Evolutionary conservation across 73 alveolate genomes (phyloP), one percentile per base, ranked within the genome.

Genomic region (Paramecium caudatum): DNA sequence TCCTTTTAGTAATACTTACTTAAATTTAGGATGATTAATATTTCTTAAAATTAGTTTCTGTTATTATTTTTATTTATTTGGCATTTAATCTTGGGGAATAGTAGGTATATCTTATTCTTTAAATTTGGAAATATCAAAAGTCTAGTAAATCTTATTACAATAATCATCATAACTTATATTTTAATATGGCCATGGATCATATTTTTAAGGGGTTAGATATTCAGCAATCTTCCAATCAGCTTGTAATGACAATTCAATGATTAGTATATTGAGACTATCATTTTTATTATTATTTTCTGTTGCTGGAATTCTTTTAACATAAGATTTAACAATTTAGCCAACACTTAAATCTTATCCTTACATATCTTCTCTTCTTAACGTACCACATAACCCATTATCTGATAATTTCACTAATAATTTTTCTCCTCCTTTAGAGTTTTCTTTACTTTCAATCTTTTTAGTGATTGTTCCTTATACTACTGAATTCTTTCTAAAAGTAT

Each of bases 11-110:
- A 94, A 50, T 46, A 97, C 91, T 85, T 96, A 95, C 90, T 91
- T 95, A 90, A 95, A 97, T 82, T 91, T 94, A n/a, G 96, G 97
- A 82, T 94, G 96, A 32, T 93, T 91, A 33, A 97, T 94, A 78
- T 93, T 94, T 87, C 99, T 96, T 1, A 41, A 47, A 39, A 74
- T 74, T n/a, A 19, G 13, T 23, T 41, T 41, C 34, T 74, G 2
- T 23, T 13, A 4, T 55, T 55, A 27, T 23, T 55, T 55, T 1
- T 55, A 55, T 55, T 4, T 55, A 23, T 55, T 17, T 3, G 80
- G 88, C 88, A 27, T 41, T 23, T 74, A 45, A 41, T 37, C 39
- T 41, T 1, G 25, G 2, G 70, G 88, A 16, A 45, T 45, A 12
- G 23, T 74, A 4, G 68, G 39, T 3, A 34, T 1, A 16, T 74